Conservation (phyloP, 495 filamentous ascomycete species). For the Talaromyces ruber region DNA sequence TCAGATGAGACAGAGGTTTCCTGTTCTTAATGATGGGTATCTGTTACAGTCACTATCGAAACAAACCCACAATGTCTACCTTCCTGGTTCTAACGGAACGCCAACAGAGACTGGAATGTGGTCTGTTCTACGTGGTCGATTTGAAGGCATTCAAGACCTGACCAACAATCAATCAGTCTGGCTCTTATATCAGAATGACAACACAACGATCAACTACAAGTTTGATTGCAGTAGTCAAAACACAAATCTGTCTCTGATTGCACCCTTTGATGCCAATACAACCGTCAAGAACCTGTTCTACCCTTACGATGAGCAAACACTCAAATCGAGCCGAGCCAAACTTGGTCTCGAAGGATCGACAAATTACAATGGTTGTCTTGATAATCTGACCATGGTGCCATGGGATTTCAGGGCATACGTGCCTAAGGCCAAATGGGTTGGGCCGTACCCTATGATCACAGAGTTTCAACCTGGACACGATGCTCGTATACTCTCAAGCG, state of each 20-base stretch:
- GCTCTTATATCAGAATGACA: slow-evolving; percentile 60
- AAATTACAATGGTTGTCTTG: slow-evolving; percentile 48
- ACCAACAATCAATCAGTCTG: slow-evolving; percentile 50
- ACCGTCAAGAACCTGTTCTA: slow-evolving; percentile 62
- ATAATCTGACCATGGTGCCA: slow-evolving; percentile 40
- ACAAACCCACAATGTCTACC: slow-evolving; percentile 41
- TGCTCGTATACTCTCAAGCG: slow-evolving; percentile 43
- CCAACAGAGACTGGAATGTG: slow-evolving; percentile 60
- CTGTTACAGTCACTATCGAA: slow-evolving; percentile 52
- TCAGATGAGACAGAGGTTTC: slow-evolving; percentile 48
- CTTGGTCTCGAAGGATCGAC: slow-evolving; percentile 35
- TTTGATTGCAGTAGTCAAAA: slow-evolving; percentile 48
- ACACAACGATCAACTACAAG: slow-evolving; percentile 44
- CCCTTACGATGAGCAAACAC: slow-evolving; percentile 47
- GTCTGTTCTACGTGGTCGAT: slow-evolving; percentile 49
- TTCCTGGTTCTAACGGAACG: slow-evolving; percentile 44
- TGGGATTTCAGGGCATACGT: slow-evolving; percentile 61
- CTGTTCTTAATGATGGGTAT: slow-evolving; percentile 58
- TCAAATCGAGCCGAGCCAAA: slow-evolving; percentile 30
- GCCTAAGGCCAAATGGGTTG: slow-evolving; percentile 37
- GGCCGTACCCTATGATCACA: slow-evolving; percentile 58
- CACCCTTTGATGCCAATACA: slow-evolving; percentile 47
- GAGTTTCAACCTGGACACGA: slow-evolving; percentile 60
- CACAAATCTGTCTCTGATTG: slow-evolving; percentile 37
- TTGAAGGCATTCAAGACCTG: slow-evolving; percentile 43